Percentiles rank a stretch among this genome's conserved stretches.
phyloP scores from a whole-genome alignment of 208 protist species.

The Trypanosoma grayi region DNA sequence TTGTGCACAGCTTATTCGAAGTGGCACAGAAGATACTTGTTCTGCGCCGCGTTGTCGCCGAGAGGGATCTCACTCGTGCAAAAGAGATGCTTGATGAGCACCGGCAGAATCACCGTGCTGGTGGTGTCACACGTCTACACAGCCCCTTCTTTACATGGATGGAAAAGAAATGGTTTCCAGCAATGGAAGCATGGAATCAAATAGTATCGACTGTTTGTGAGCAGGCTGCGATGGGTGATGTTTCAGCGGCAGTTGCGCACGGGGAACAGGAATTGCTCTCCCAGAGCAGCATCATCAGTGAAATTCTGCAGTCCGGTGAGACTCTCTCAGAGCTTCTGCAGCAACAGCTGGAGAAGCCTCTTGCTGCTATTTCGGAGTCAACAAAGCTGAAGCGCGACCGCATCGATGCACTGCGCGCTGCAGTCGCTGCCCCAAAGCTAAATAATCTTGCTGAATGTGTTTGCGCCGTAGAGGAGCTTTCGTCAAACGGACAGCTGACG shows the following conservation, averaged over 20 bases:
- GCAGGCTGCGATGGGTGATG: constrained; percentile 29
- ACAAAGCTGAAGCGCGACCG: constrained; percentile 25
- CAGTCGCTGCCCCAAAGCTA: constrained; percentile 19
- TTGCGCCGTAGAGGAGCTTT: constrained; percentile 24
- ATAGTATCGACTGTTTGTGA: constrained; percentile 35
- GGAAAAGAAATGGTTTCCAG: constrained; percentile 63
- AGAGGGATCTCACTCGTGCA: constrained; percentile 34
- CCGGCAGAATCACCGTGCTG: neutral
- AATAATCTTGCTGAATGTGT: constrained; percentile 21
- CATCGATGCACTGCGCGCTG: constrained; percentile 32
- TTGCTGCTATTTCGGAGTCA: constrained; percentile 31
- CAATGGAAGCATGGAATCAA: constrained; percentile 54
- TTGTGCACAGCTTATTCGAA: constrained; percentile 36
- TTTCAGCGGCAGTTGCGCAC: constrained; percentile 32
- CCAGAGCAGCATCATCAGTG: constrained; percentile 42
- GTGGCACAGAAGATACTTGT: constrained; percentile 42
- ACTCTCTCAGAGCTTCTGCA: constrained; percentile 48
- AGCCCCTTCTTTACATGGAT: constrained; percentile 66
- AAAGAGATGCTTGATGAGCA: constrained; percentile 33
- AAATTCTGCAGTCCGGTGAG: constrained; percentile 64
- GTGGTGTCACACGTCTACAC: neutral
- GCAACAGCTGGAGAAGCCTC: constrained; percentile 40
- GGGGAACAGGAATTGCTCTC: constrained; percentile 39
- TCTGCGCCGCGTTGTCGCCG: constrained; percentile 38
- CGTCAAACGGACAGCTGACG: neutral